Evolutionary conservation across 2,329 filamentous ascomycete genomes (phyloP), one percentile per base, ranked within the genome.

Genomic region (Mariannaea elegans): DNA sequence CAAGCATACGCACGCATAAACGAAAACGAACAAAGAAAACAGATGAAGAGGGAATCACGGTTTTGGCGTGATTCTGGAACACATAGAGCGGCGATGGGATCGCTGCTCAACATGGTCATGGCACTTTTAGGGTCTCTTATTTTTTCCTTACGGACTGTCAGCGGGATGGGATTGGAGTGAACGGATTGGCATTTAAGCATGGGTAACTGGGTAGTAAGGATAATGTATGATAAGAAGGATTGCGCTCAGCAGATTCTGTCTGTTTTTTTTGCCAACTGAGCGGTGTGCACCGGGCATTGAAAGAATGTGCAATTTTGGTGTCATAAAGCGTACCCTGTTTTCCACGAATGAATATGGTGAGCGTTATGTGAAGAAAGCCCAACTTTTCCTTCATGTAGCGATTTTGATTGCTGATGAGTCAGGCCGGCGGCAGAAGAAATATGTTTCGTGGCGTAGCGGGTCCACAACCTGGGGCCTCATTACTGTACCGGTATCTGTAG

Each of bases 151-250:
- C 51, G 46, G 45, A 48, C 56, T 31, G 38, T 29, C 36, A 46
- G 44, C 47, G 44, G 48, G 19, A 55, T 29, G 38, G 59, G 31
- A 46, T 24, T 48, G 53, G 54, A 60, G 55, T 59, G 53, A 54
- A 56, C 39, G 56, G 59, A 44, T 42, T 32, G 56, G 59, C 61
- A 70, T 68, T 67, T 50, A 48, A 62, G 62, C 59, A 63, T 61
- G 63, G 65, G 52, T 65, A 67, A 55, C 49, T 55, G 56, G n/a
- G 50, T 45, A 64, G 42, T 64, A 61, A 71, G 51, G 61, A 59
- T 65, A 69, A 68, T 71, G 68, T 71, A 71, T 65, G 62, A 68
- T 69, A 65, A 56, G 54, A 56, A 52, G 57, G 57, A 49, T 68
- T 65, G 58, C 54, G 21, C 46, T 29, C 56, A 42, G 45, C 39